phyloP scores from a whole-genome alignment of 164 flowering plant genomes.

The Sextonia rubra region DNA sequence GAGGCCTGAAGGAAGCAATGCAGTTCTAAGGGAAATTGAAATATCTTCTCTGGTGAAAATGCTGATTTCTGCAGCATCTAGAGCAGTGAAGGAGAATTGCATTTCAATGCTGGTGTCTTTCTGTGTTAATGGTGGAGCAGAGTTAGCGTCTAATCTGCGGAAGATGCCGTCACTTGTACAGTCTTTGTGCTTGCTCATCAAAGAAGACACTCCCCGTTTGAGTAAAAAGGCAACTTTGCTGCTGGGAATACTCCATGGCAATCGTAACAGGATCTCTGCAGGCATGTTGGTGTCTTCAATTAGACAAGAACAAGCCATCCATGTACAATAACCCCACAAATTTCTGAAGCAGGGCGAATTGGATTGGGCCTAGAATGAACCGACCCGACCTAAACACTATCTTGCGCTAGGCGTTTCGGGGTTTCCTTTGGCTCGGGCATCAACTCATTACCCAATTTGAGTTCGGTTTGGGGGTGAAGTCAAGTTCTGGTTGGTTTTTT shows the following conservation, averaged over 20 bases:
- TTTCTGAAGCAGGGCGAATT: too few relatives aligned
- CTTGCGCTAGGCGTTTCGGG: too few relatives aligned
- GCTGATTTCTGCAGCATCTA: conserved; percentile 28
- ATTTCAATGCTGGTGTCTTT: conserved; percentile 50
- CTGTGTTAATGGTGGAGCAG: conserved; percentile 48
- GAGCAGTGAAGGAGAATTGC: conserved; percentile 51
- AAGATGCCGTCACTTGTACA: conserved; percentile 38
- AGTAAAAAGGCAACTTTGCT: conserved; percentile 55
- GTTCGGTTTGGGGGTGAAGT: too few relatives aligned
- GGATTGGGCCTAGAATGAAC: too few relatives aligned
- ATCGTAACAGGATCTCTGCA: conserved; percentile 27
- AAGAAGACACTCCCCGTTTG: conserved; percentile 48
- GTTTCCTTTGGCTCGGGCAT: too few relatives aligned
- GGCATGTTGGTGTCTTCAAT: background rate
- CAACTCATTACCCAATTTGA: too few relatives aligned
- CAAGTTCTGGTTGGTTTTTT: too few relatives aligned
- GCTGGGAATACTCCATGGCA: conserved; percentile 49
- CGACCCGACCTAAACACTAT: too few relatives aligned
- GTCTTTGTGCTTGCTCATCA: conserved; percentile 43
- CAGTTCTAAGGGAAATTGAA: conserved; percentile 28
- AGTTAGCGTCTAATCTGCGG: conserved; percentile 37
- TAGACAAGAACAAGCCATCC: conserved; percentile 34
- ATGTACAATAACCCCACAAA: conserved; percentile 21
- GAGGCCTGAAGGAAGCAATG: conserved; percentile 42
- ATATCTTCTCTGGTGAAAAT: conserved; percentile 23